Percentiles rank a stretch among this genome's conserved stretches.
phyloP scores from a whole-genome alignment of 768 basidiomycete genomes.

The Chlorophyllum brunneum region DNA sequence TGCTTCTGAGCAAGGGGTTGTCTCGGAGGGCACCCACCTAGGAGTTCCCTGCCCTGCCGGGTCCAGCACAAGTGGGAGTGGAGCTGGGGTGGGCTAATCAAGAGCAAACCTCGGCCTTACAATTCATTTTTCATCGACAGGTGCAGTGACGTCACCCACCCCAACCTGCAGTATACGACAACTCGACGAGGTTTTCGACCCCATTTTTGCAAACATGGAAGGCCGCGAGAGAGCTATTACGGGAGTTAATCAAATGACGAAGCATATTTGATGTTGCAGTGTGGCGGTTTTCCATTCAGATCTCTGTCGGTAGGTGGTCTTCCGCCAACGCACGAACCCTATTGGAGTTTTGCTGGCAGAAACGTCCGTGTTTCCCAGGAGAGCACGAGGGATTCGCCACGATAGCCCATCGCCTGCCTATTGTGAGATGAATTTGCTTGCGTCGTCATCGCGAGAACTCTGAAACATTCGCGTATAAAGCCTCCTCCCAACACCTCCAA shows the following conservation, averaged over 20 bases:
- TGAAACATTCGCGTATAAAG: conserved; percentile 8
- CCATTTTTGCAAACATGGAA: conserved; percentile 8
- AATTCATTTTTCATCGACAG: background rate
- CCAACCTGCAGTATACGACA: background rate
- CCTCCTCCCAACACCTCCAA: background rate
- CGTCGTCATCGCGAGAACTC: conserved; percentile 5
- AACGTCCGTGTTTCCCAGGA: background rate
- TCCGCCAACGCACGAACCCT: background rate
- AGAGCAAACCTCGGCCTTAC: background rate
- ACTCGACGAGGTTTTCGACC: conserved; percentile 1
- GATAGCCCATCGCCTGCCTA: background rate
- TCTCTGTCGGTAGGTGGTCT: background rate
- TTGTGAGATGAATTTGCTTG: conserved; percentile 2
- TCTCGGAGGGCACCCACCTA: no score
- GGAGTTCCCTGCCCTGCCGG: no score
- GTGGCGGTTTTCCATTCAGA: background rate
- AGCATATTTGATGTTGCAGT: conserved; percentile 3
- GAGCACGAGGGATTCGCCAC: conserved; percentile 5
- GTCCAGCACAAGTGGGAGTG: background rate
- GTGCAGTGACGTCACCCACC: conserved; percentile 1
- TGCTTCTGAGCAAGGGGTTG: no score
- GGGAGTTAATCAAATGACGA: conserved; percentile 6
- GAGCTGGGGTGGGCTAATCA: background rate
- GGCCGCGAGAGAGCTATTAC: conserved; percentile 1
- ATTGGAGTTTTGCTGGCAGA: conserved; percentile 6